Evolutionary conservation across 2,329 filamentous ascomycete genomes (phyloP).

Genomic region (Coniochaeta prunicola): DNA sequence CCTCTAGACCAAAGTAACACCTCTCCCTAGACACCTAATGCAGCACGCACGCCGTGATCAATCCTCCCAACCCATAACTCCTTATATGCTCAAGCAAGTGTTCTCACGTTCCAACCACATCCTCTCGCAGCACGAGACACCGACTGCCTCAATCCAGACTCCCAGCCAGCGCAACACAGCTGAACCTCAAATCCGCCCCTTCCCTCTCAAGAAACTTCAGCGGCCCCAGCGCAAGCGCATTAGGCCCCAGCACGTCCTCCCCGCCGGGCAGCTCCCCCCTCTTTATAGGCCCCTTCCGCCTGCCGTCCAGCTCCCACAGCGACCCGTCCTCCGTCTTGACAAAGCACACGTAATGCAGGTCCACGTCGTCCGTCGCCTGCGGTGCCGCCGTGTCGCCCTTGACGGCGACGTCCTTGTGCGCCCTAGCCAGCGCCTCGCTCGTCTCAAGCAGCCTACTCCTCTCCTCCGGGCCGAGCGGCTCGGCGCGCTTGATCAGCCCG

Average conservation of each 20-base stretch:
- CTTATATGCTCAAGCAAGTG: neutral
- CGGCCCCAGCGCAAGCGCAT: conserved; percentile 64
- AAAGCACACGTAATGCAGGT: conserved; percentile 94
- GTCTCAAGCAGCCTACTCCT: conserved; percentile 72
- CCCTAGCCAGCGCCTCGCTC: conserved; percentile 65
- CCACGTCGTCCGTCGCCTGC: conserved; percentile 70
- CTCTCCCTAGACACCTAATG: neutral
- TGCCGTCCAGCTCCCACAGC: conserved; percentile 54
- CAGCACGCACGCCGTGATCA: neutral
- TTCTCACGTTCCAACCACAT: too few relatives aligned
- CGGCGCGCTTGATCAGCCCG: conserved; percentile 60
- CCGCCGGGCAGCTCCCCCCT: conserved; percentile 46
- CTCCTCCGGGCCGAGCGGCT: conserved; percentile 56
- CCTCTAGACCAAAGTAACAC: neutral
- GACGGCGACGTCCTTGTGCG: conserved; percentile 70
- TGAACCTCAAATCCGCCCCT: conserved; percentile 50
- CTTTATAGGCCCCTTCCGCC: conserved; percentile 48
- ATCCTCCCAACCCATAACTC: neutral
- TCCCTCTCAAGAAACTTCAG: conserved; percentile 49
- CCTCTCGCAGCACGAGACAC: neutral
- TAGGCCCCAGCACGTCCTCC: conserved; percentile 69
- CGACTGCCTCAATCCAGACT: conserved; percentile 32
- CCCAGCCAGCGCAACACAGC: conserved; percentile 48
- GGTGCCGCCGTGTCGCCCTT: conserved; percentile 75
- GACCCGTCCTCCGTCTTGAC: conserved; percentile 64